Conservation (phyloP, 2,329 filamentous ascomycete genomes). For the Trichoderma pleuroti region DNA sequence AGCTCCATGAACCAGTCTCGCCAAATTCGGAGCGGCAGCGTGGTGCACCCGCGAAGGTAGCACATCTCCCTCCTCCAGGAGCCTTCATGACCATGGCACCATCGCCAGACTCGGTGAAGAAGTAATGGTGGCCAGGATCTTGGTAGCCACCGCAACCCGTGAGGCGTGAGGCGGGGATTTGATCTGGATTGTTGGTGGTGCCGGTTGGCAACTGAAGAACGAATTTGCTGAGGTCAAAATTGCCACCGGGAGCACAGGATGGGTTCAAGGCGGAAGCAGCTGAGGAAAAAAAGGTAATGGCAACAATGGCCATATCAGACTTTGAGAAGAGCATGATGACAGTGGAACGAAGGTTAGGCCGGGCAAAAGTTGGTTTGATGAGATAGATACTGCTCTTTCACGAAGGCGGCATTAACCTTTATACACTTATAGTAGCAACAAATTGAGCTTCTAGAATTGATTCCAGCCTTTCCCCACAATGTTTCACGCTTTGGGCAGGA, state of each 20-base stretch:
- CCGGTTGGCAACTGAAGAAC: background rate
- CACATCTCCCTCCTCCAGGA: constrained; percentile 36
- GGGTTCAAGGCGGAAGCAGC: background rate
- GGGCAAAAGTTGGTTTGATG: no score
- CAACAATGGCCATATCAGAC: background rate
- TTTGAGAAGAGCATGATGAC: no score
- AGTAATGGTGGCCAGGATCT: constrained; percentile 28
- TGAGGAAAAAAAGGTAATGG: background rate
- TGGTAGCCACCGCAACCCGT: constrained; percentile 35
- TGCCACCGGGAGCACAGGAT: background rate
- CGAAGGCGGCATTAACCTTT: no score
- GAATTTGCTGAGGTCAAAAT: background rate
- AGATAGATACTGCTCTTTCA: no score
- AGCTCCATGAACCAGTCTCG: constrained; percentile 35
- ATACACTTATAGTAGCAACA: no score
- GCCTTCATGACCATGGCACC: constrained; percentile 39
- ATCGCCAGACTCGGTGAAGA: constrained; percentile 34
- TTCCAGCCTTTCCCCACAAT: no score
- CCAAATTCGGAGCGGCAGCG: constrained; percentile 43
- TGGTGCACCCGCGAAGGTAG: constrained; percentile 38
- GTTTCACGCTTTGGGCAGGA: no score
- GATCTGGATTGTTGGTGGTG: background rate
- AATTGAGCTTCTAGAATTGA: no score
- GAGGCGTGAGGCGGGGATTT: constrained; percentile 23
- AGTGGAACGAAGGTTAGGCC: no score